A percentile compares a stretch with the other conserved stretches of the same genome.
phyloP scores from a whole-genome alignment of 2,329 filamentous ascomycete genomes.

The Trichothecium sympodiale region DNA sequence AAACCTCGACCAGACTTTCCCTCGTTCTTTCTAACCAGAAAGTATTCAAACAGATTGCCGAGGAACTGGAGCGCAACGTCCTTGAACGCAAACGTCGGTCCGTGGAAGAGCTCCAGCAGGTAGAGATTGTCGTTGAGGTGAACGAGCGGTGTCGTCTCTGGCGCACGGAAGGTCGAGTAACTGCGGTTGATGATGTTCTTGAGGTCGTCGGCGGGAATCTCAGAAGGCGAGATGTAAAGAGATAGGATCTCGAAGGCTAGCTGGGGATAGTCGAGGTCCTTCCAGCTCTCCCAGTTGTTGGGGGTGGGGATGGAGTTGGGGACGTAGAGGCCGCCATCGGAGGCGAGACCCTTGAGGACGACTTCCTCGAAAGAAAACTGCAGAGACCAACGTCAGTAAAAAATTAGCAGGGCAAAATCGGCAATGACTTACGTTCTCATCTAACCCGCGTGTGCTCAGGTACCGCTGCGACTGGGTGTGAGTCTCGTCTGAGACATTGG shows the following conservation, averaged over 20 bases:
- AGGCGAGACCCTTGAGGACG: constrained; percentile 77
- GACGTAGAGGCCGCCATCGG: constrained; percentile 81
- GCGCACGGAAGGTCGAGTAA: constrained; percentile 78
- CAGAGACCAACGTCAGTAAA: background rate
- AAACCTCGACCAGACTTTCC: constrained; percentile 49
- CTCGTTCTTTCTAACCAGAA: constrained; percentile 62
- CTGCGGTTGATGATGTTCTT: constrained; percentile 73
- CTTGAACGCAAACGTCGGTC: constrained; percentile 92
- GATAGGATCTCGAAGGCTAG: constrained; percentile 77
- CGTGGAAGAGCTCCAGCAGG: constrained; percentile 90
- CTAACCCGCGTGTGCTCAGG: constrained; percentile 39
- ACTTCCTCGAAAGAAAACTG: constrained; percentile 86
- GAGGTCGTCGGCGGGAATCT: constrained; percentile 73
- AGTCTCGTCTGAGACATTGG: constrained; percentile 24
- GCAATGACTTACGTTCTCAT: constrained; percentile 29
- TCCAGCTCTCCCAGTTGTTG: constrained; percentile 48
- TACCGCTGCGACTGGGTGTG: constrained; percentile 37
- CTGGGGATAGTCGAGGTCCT: constrained; percentile 66
- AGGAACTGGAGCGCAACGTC: constrained; percentile 89
- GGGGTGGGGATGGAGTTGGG: constrained; percentile 68
- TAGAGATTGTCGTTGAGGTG: constrained; percentile 69
- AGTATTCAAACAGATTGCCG: constrained; percentile 93
- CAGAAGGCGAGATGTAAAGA: constrained; percentile 72
- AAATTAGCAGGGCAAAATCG: constrained; percentile 1
- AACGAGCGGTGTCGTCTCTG: constrained; percentile 68